Evolutionary conservation across 495 filamentous ascomycete species (phyloP), one percentile per base, ranked within the genome.

Genomic region (Cryomyces minteri): DNA sequence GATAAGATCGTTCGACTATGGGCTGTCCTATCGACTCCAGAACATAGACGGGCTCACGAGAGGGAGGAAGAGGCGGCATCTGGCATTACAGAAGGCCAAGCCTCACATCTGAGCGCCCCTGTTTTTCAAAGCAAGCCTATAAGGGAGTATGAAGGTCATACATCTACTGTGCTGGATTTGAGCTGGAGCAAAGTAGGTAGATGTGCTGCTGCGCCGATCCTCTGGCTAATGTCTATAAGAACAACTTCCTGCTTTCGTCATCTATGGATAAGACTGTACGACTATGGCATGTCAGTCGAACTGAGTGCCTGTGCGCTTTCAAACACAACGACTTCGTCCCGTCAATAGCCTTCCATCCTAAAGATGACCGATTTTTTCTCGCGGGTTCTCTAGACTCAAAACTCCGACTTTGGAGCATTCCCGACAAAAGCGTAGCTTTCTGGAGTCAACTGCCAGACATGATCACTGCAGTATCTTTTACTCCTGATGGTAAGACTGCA

Each of bases 251-350:
- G 43, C 72, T 99, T 31, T 94, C 88, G 30, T 94, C 88, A 0
- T 94, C 87, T 0, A 96, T 94, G 85, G 90, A 99, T 60, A 95
- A 94, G 63, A 96, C 90, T 4, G 92, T 99, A 28, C 73, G 87
- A 11, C 64, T 99, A 42, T 99, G 90, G 90, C 90, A 96, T 62
- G 67, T 88, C 37, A 87, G 74, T 57, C 69, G 88, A 40, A 57
- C 70, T 3, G 88, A 96, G 58, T 94, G 87, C 55, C 70, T 99
- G 4, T 94, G 86, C 58, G 87, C 84, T 32, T 99, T 99, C 61
- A 87, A 90, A 57, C 90, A 99, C 60, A 88, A 79, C 52, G 90
- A 99, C 58, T 93, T 94, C 55, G 88, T 96, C 41, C 94, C 88
- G 0, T 82, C 84, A 6, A 84, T 99, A 31, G 81, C 83, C 34